Evolutionary conservation across 148 eudicot species (phyloP).

Genomic region (Persicaria maculosa): DNA sequence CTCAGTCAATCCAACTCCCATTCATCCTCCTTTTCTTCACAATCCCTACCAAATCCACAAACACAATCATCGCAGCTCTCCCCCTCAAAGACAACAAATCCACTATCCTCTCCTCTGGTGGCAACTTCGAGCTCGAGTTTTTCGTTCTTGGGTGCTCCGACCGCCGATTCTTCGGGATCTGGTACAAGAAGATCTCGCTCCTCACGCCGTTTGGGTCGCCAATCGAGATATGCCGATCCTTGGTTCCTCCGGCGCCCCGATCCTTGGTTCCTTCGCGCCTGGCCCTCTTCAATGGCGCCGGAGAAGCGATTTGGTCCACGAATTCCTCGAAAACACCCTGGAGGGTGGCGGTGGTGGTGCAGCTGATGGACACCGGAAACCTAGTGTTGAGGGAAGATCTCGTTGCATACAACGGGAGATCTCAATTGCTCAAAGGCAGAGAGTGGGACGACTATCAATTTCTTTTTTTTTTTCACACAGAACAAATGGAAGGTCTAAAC

Average conservation of each 20-base stretch:
- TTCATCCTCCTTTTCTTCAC: neutral
- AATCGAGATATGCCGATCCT: conserved; percentile 24
- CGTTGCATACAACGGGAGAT: too few relatives aligned
- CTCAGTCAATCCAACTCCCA: too few relatives aligned
- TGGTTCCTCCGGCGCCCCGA: conserved; percentile 12
- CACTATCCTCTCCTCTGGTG: conserved; percentile 1
- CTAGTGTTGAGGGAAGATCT: too few relatives aligned
- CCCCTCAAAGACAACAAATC: conserved; percentile 14
- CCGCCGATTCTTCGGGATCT: conserved; percentile 15
- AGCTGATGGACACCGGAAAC: conserved; percentile 25
- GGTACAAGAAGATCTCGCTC: conserved; percentile 19
- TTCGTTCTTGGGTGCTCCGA: conserved; percentile 5
- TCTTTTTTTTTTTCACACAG: too few relatives aligned
- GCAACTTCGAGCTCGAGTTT: conserved; percentile 17
- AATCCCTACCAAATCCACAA: conserved; percentile 29
- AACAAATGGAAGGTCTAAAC: too few relatives aligned
- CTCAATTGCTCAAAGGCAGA: too few relatives aligned
- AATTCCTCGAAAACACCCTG: neutral
- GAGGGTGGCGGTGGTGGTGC: neutral
- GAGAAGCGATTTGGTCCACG: conserved; percentile 1
- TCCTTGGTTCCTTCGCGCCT: neutral
- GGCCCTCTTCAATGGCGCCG: neutral
- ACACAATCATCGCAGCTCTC: neutral
- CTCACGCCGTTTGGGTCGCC: conserved; percentile 18
- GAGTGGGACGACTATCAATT: too few relatives aligned